Evolutionary conservation across 371 early-diverging fungal species (phyloP), one percentile per base, ranked within the genome.

Genomic region (Apophysomyces elegans): DNA sequence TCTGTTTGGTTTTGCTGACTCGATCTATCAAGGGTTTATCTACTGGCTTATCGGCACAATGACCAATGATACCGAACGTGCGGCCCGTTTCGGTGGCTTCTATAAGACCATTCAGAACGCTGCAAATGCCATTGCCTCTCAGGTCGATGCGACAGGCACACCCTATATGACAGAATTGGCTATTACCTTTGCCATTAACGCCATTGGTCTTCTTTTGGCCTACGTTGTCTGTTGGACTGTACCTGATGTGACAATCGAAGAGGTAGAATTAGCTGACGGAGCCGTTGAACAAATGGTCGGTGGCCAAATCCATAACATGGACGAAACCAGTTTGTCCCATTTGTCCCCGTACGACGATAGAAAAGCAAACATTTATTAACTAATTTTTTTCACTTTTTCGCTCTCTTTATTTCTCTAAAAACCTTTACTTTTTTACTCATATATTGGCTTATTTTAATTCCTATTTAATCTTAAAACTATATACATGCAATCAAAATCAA

Each of bases 101-200:
- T 93, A 93, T 85, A 93, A 93, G 83, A 90, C 90, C 37, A 85
- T 91, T 69, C 93, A 93, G 80, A 89, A 89, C 56, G 75, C 76
- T 45, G 69, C 68, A 35, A 66, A 67, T 57, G 74, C 76, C 46
- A 70, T 73, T 65, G 72, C 74, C 56, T 60, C 76, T 66, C 78
- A 78, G 56, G 71, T 78, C 0, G 78, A 78, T 67, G 73, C 73
- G n/a, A 58, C 58, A 13, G 26, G 68, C 6, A 60, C 65, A 26
- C 21, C 66, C 5, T 76, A 63, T 54, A 76, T 76, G 72, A 72
- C 68, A 18, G 70, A 74, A 38, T 63, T 79, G 39, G 69, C 64
- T 47, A 54, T 72, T 59, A 58, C 64, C 54, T 70, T 75, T 63
- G 73, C 54, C 16, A 37, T 79, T 46, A 73, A 73, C 38, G 63